These are phyloP conservation scores for Annulohypoxylon stygium DNA, from an alignment of 495 filamentous ascomycete genomes.

Conservation along the genomic window DNA sequence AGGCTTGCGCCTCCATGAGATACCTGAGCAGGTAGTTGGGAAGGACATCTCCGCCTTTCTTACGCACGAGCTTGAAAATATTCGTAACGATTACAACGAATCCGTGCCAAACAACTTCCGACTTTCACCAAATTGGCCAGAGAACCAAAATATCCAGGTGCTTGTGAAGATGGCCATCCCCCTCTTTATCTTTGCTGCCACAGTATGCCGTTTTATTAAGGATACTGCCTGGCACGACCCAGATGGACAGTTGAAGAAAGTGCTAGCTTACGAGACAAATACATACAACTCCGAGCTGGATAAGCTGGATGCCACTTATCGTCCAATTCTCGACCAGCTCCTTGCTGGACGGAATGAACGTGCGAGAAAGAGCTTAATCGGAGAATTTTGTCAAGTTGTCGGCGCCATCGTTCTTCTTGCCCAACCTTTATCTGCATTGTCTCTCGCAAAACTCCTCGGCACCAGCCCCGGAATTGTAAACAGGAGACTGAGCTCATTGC, in stretches of 20 bases:
- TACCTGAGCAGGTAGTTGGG: too few species aligned
- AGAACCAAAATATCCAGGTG: too few species aligned
- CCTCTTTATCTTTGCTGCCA: slow-evolving; percentile 62
- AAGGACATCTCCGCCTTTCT: too few species aligned
- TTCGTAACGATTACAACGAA: slow-evolving; percentile 44
- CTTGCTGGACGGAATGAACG: neutral
- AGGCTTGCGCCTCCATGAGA: too few species aligned
- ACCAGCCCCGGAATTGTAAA: slow-evolving; percentile 29
- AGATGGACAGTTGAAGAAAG: slow-evolving; percentile 41
- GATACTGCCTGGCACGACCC: slow-evolving; percentile 44
- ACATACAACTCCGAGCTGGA: slow-evolving; percentile 32
- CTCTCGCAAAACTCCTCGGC: slow-evolving; percentile 44
- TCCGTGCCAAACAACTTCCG: slow-evolving; percentile 5
- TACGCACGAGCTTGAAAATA: slow-evolving; percentile 34
- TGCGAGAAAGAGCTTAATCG: slow-evolving; percentile 20
- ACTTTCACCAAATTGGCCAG: slow-evolving; percentile 52
- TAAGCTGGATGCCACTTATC: slow-evolving; percentile 48
- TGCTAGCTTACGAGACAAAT: neutral
- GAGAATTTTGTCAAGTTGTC: slow-evolving; percentile 43
- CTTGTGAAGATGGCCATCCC: slow-evolving; percentile 57
- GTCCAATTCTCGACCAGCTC: slow-evolving; percentile 44
- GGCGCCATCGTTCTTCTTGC: slow-evolving; percentile 51
- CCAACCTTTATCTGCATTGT: slow-evolving; percentile 48
- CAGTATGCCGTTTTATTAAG: slow-evolving; percentile 57
- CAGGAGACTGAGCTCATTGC: slow-evolving; percentile 46